These are phyloP conservation scores for Penicillium soppii DNA, from an alignment of 495 filamentous ascomycete species.

Conservation along the genomic window DNA sequence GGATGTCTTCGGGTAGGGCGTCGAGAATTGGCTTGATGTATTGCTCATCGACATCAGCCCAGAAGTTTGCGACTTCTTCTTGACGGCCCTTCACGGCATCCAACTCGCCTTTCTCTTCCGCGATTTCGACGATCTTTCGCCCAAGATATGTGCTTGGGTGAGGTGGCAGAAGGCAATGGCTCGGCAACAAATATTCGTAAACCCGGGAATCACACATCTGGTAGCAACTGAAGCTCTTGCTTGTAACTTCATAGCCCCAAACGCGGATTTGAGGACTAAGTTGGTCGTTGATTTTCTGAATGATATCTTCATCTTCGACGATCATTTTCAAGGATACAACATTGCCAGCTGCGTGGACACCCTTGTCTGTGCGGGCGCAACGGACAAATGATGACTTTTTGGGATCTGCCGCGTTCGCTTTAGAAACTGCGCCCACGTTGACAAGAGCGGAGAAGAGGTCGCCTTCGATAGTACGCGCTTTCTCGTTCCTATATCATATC, in stretches of 20 bases:
- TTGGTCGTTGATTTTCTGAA: slow-evolving; percentile 84
- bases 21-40: slow-evolving; percentile 73
- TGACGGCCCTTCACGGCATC: slow-evolving; percentile 67
- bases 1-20: slow-evolving; percentile 46
- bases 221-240: slow-evolving; percentile 85
- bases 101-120: slow-evolving; percentile 67
- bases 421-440: slow-evolving; percentile 86
- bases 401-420: slow-evolving; percentile 92
- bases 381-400: slow-evolving; percentile 93
- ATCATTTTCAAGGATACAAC: slow-evolving; percentile 95
- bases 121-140: slow-evolving; percentile 69
- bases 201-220: slow-evolving; percentile 88
- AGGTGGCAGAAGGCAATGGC: slow-evolving; percentile 85
- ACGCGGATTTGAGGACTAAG: slow-evolving; percentile 86
- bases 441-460: slow-evolving; percentile 92
- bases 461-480: slow-evolving; percentile 92
- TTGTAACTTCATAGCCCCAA: slow-evolving; percentile 86
- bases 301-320: slow-evolving; percentile 82
- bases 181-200: slow-evolving; percentile 96
- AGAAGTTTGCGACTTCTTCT: slow-evolving; percentile 74
- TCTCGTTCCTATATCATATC: slow-evolving; percentile 43
- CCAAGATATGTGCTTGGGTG: slow-evolving; percentile 84
- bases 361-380: slow-evolving; percentile 95
- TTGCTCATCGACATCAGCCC: slow-evolving; percentile 74
- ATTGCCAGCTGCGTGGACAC: slow-evolving; percentile 96